These are phyloP conservation scores for Linum usitatissimum DNA, from an alignment of 345 rosid species.

Conservation along the genomic window DNA sequence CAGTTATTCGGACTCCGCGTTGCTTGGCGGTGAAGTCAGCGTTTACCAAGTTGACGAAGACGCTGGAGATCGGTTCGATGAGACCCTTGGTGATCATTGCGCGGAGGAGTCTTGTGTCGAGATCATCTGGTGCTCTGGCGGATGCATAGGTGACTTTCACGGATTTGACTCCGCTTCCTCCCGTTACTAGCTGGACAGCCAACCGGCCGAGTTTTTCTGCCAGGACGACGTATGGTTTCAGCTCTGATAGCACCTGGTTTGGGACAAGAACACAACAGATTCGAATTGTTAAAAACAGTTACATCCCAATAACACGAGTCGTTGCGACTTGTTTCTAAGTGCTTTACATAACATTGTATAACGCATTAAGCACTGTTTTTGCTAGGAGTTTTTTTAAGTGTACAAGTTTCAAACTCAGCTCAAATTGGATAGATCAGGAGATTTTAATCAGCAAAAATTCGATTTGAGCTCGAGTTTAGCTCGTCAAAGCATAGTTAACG, in stretches of 20 bases:
- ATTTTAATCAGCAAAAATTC: no score
- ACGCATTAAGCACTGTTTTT: no score
- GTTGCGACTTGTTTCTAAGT: no score
- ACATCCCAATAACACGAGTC: no score
- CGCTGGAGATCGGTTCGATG: conserved; percentile 17
- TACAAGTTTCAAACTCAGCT: no score
- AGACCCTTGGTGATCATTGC: conserved; percentile 22
- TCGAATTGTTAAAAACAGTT: neutral
- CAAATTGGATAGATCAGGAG: no score
- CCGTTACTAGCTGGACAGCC: conserved; percentile 19
- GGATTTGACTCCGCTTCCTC: conserved; percentile 14
- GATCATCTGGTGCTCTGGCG: conserved; percentile 16
- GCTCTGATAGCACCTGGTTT: conserved; percentile 16
- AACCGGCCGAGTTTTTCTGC: conserved; percentile 20
- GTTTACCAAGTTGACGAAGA: conserved; percentile 18
- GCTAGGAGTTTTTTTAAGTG: no score
- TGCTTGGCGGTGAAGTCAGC: conserved; percentile 23
- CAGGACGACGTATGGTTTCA: conserved; percentile 15
- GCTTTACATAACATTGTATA: no score
- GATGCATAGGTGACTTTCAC: conserved; percentile 18
- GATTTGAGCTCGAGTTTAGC: no score
- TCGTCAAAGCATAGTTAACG: no score
- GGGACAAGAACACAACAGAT: neutral
- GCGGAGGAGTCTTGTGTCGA: conserved; percentile 16
- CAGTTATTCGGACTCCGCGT: conserved; percentile 17